Conservation (phyloP, 108 stramenopile species). For the Asterionellopsis glacialis region DNA sequence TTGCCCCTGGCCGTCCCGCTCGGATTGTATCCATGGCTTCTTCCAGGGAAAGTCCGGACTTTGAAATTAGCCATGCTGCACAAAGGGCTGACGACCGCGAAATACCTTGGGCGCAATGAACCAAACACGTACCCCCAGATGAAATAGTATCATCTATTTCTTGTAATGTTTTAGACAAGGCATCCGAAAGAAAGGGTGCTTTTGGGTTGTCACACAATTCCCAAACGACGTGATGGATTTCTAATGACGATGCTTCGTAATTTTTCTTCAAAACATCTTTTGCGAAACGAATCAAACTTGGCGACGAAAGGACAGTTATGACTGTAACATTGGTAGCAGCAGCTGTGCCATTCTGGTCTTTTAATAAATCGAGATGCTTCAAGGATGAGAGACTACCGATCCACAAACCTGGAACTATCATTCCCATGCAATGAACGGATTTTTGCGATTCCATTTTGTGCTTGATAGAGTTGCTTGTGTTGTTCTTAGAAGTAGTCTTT, state of each 20-base stretch:
- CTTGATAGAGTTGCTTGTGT: no score
- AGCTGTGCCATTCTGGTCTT: not conserved
- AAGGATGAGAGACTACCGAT: not conserved
- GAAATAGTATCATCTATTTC: conserved; percentile 16
- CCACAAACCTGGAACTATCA: conserved; percentile 1
- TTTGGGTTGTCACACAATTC: conserved; percentile 15
- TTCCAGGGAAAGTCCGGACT: conserved; percentile 11
- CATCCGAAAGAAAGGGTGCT: conserved; percentile 16
- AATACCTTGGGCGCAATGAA: conserved; percentile 45
- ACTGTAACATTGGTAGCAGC: not conserved
- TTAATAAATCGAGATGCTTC: not conserved
- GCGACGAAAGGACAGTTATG: not conserved
- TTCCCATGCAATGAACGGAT: not conserved
- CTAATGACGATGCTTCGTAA: not conserved
- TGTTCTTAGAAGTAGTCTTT: no score
- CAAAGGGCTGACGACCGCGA: conserved; percentile 33
- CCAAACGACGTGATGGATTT: conserved; percentile 24
- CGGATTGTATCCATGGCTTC: conserved; percentile 28
- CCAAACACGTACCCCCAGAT: conserved; percentile 13
- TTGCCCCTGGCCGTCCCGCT: conserved; percentile 16
- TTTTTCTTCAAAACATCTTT: not conserved
- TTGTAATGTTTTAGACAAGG: conserved; percentile 11
- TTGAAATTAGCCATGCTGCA: conserved; percentile 35
- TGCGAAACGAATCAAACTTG: not conserved
- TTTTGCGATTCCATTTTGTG: no score